Base-by-base conservation (phyloP, 345 rosid genomes). In the Dovyalis caffra region DNA sequence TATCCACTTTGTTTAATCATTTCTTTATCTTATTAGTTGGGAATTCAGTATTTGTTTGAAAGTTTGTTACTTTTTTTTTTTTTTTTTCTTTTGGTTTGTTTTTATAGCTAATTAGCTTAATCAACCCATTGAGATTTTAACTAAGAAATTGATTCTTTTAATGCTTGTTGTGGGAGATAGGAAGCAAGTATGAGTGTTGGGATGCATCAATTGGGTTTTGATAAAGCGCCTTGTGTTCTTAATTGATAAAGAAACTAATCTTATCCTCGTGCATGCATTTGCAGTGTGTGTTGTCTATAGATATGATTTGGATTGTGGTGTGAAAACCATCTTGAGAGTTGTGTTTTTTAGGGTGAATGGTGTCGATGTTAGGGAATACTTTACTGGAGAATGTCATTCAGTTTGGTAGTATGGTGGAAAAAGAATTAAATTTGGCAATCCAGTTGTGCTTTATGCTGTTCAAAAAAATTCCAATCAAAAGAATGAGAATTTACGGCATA, bases 1-100 rank as follows among this genome's bases (percentile, higher is more conserved):
- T 67, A 71, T 77, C 69, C 78, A 21, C 69, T 78, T 25, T 33
- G 7, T 72, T 37, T 3, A 43, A 18, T 8, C 16, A 8, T 45
- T 78, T 56, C 49, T 8, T 75, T 4, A 8, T 34, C 29, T 47
- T 56, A 0, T 29, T 32, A 15, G 25, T 45, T 64, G 37, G 38
- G 9, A 65, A 45, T 64, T 65, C 16, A 11, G 10, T 35, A 35
- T 28, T 28, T 26, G 2, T 26, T 25, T 20, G 28, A 51, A 15
- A 32, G 2, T 18, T 32, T 5, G 9, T 3, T 51, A 18, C 62
- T 20, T 49, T 11, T 12, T 25, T 40, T 43, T 38, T 6, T 28
- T 45, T 11, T 12, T 25, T 40, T 43, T 38, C 2, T 28, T 45
- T 14, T 60, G 14, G 31, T 60, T 28, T 58, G 28, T 60, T 7